Conservation (phyloP, 2,329 filamentous ascomycete species). For the Venturia nashicola region DNA sequence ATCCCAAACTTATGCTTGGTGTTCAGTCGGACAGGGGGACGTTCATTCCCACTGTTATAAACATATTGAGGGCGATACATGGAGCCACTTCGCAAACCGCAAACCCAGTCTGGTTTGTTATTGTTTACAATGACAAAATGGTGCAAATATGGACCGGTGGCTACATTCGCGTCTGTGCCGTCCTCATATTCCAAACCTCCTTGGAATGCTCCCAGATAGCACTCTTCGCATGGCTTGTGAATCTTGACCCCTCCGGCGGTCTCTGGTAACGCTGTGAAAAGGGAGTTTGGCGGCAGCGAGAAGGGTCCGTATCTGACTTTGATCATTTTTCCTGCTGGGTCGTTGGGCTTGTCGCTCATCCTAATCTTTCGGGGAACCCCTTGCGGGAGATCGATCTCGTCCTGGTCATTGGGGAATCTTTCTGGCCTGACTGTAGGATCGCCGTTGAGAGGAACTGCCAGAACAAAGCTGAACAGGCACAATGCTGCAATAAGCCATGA, state of each 20-base stretch:
- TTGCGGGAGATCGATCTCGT: slow-evolving; percentile 1
- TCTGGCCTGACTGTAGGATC: background rate
- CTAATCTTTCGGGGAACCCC: slow-evolving; percentile 1
- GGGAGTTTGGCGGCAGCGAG: slow-evolving; percentile 5
- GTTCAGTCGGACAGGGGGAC: slow-evolving; percentile 3
- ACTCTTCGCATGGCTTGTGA: slow-evolving; percentile 9
- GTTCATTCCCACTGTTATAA: slow-evolving; percentile 8
- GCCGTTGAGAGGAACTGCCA: background rate
- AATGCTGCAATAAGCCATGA: background rate
- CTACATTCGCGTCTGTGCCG: slow-evolving; percentile 8
- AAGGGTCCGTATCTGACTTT: slow-evolving; percentile 9
- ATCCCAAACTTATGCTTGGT: slow-evolving; percentile 7
- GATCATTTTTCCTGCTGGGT: slow-evolving; percentile 3
- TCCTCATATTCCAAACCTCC: slow-evolving; percentile 8
- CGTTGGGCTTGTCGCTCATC: slow-evolving; percentile 1
- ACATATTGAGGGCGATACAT: slow-evolving; percentile 5
- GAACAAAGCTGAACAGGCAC: background rate
- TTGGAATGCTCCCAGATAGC: slow-evolving; percentile 5
- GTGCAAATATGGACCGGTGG: slow-evolving; percentile 8
- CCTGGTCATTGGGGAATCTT: background rate
- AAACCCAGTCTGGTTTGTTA: slow-evolving; percentile 8
- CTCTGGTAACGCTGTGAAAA: background rate
- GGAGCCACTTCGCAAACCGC: background rate
- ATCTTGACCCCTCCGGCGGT: background rate
- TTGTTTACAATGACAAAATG: slow-evolving; percentile 7